These are phyloP conservation scores for Coniosporium tulheliwenetii DNA, from an alignment of 2,329 filamentous ascomycete species.

Conservation along the genomic window DNA sequence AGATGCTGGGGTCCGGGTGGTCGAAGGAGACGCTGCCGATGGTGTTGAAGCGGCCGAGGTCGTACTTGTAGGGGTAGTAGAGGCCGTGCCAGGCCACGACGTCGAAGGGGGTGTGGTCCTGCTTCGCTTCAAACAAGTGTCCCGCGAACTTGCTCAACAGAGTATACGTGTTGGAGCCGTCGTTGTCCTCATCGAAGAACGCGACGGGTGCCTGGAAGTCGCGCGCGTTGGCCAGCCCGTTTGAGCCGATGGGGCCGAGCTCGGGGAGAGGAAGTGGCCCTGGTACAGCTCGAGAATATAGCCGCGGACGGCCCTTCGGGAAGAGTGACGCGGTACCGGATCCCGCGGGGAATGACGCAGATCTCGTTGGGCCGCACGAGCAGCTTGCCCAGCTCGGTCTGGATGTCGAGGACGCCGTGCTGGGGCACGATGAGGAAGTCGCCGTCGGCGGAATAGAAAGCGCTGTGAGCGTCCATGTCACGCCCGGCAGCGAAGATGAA, in stretches of 20 bases:
- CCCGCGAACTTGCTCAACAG: conserved; percentile 48
- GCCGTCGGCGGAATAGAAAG: conserved; percentile 70
- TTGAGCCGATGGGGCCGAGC: conserved; percentile 49
- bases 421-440: conserved; percentile 53
- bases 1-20: conserved; percentile 52
- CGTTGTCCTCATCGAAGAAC: conserved; percentile 36
- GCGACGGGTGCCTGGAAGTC: conserved; percentile 52
- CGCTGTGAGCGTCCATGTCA: conserved; percentile 57
- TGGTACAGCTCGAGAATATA: conserved; percentile 55
- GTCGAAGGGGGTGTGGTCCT: conserved; percentile 53
- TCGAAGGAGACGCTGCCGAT: conserved; percentile 43
- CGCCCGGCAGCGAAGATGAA: conserved; percentile 66
- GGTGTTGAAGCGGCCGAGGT: conserved; percentile 40
- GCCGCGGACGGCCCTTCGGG: conserved; percentile 44
- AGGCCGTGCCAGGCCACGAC: conserved; percentile 60
- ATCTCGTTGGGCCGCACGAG: conserved; percentile 55
- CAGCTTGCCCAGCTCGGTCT: conserved; percentile 50
- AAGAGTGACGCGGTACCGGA: conserved; percentile 45
- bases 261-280: conserved; percentile 50
- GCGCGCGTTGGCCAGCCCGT: conserved; percentile 47
- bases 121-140: conserved; percentile 42
- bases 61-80: conserved; percentile 46
- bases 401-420: conserved; percentile 48
- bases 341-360: conserved; percentile 48
- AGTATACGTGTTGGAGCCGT: conserved; percentile 38